Conservation (phyloP, 805 yeast species). For the Metschnikowia gelsemii region DNA sequence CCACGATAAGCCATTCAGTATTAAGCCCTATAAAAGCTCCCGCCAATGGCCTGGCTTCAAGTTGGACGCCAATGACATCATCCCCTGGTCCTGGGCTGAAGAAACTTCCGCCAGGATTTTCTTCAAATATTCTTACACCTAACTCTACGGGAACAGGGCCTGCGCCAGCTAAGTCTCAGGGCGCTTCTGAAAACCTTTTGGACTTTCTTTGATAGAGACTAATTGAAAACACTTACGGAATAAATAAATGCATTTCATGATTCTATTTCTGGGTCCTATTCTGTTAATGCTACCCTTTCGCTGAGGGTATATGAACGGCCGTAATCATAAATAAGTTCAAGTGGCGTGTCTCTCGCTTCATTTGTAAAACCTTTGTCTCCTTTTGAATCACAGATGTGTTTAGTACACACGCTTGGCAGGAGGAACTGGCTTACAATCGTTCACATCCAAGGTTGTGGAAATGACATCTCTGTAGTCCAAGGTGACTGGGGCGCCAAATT, state of each 20-base stretch:
- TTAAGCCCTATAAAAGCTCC: conserved; percentile 3
- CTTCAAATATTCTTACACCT: conserved; percentile 28
- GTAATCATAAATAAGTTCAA: not conserved
- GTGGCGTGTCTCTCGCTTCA: no score
- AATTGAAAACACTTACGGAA: not conserved
- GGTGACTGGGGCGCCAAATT: conserved; percentile 65
- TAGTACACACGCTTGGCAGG: conserved; percentile 95
- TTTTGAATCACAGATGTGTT: conserved; percentile 7
- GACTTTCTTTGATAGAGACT: conserved; percentile 17
- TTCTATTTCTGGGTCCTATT: conserved; percentile 7
- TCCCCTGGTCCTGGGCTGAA: conserved; percentile 5
- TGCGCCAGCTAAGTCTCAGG: not conserved
- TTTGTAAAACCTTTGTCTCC: not conserved
- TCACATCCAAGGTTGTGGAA: conserved; percentile 79
- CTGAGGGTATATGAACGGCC: no score
- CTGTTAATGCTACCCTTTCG: no score
- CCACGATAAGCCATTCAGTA: conserved; percentile 1
- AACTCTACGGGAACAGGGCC: conserved; percentile 15
- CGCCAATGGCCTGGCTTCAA: not conserved
- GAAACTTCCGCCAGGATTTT: conserved; percentile 36
- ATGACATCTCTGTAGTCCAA: conserved; percentile 87
- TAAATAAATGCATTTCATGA: conserved; percentile 18
- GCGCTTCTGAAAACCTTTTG: conserved; percentile 11
- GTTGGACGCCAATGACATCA: conserved; percentile 10
- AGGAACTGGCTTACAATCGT: conserved; percentile 93